Percentiles rank a stretch among this genome's conserved stretches.
Evolutionary conservation across 208 protist species (phyloP).

Genomic region (Crithidia expoeki): DNA sequence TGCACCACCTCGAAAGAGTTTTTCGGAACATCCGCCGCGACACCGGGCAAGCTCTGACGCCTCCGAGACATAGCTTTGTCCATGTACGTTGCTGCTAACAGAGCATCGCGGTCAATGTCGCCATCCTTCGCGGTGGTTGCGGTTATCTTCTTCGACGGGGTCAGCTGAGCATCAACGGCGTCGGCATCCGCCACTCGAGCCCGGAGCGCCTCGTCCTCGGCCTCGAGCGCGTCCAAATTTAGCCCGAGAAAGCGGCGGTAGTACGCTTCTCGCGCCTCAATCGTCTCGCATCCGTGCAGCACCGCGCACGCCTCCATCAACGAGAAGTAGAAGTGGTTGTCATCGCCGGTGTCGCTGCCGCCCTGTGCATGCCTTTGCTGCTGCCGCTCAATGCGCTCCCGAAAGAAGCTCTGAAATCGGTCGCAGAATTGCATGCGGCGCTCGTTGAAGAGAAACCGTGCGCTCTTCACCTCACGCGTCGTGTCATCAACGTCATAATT

Average conservation of each 20-base stretch:
- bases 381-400: constrained; percentile 31
- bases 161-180: constrained; percentile 23
- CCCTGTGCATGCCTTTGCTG: background rate
- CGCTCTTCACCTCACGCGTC: constrained; percentile 69
- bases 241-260: constrained; percentile 68
- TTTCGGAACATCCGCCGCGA: background rate
- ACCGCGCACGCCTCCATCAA: constrained; percentile 90
- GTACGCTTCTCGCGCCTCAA: constrained; percentile 65
- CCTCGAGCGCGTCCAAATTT: constrained; percentile 70
- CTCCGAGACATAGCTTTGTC: background rate
- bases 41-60: too few relatives aligned
- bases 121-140: background rate
- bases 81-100: constrained; percentile 2
- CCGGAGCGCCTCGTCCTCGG: constrained; percentile 50
- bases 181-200: constrained; percentile 43
- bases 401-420: constrained; percentile 84
- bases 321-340: constrained; percentile 76
- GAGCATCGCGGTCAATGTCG: constrained; percentile 3
- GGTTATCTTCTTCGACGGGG: background rate
- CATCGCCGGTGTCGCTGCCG: constrained; percentile 21
- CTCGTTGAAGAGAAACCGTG: constrained; percentile 86
- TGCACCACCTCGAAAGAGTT: constrained; percentile 30
- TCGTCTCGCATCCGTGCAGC: constrained; percentile 79
- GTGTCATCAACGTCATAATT: constrained; percentile 67
- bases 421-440: constrained; percentile 83